These are phyloP conservation scores for Clarireedia paspali DNA, from an alignment of 2,329 filamentous ascomycete genomes.

Conservation along the genomic window DNA sequence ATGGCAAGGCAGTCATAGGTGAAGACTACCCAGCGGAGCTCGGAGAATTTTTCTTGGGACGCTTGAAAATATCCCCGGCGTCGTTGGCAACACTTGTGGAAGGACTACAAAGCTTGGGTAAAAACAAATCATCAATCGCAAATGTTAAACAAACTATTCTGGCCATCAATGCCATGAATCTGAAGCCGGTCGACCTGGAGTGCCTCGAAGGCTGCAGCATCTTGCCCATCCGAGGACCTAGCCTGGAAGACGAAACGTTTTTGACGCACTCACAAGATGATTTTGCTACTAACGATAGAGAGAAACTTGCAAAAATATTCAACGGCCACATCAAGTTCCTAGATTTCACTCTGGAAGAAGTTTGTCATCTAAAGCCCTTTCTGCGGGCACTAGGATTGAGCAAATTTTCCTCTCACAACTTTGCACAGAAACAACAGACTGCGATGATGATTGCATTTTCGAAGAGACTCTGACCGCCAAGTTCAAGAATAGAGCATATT, in stretches of 20 bases:
- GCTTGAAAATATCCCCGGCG: not conserved
- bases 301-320: conserved; percentile 12
- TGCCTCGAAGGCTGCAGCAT: not conserved
- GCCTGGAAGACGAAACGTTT: not conserved
- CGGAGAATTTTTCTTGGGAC: not conserved
- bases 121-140: not conserved
- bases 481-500: not conserved
- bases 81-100: not conserved
- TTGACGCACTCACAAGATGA: conserved; percentile 1
- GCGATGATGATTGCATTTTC: not conserved
- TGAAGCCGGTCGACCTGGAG: not conserved
- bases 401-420: conserved; percentile 4
- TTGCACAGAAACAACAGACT: not conserved
- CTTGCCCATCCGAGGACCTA: not conserved
- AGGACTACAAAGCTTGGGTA: not conserved
- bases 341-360: conserved; percentile 13
- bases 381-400: conserved; percentile 3
- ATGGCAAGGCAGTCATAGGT: conserved; percentile 3
- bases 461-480: not conserved
- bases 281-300: conserved; percentile 11
- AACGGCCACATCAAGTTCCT: conserved; percentile 2
- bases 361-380: conserved; percentile 11
- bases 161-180: not conserved
- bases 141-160: not conserved
- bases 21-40: not conserved